Evolutionary conservation across 2,329 filamentous ascomycete species (phyloP), one percentile per base, ranked within the genome.

Genomic region (Botrytis fragariae): DNA sequence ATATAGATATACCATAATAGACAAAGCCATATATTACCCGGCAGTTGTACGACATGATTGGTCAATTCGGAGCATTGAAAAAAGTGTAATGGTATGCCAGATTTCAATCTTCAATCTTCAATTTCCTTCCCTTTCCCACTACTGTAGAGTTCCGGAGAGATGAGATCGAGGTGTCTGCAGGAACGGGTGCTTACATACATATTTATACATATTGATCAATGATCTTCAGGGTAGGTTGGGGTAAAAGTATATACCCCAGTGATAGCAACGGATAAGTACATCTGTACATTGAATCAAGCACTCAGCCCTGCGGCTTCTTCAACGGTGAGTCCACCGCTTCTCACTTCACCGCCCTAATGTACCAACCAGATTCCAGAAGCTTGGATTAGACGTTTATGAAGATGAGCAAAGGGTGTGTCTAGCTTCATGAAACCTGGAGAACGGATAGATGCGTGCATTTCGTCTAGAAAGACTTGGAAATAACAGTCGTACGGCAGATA

Each of bases 121-220:
- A 77, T 74, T 76, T 72, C 37, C 48, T 72, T 77, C 73, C 73
- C 74, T 75, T 75, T 64, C 67, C 74, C 68, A 75, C 72, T 73
- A 72, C 63, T 65, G 73, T 74, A 64, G 73, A 75, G 73, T 63
- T 63, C 74, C 74, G 74, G 74, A 72, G 74, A 63, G 72, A 72
- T 64, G 59, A 76, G 76, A 79, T 77, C 76, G 74, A 77, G 76
- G 72, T 75, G 74, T 75, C 76, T 75, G 78, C 79, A 79, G 77
- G 74, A 77, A 75, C 78, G 78, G 78, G 72, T 75, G 74, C 74
- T 75, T 77, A 79, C 78, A 79, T 78, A 75, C 75, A 78, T 75
- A 77, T 72, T 73, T 74, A 67, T 73, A 74, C 75, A 72, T 74
- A 71, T 72, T 59, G 62, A 69, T 72, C 69, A 75, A 74, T 71